Conservation (phyloP, 305 asterid genomes). For the Withania somnifera region DNA sequence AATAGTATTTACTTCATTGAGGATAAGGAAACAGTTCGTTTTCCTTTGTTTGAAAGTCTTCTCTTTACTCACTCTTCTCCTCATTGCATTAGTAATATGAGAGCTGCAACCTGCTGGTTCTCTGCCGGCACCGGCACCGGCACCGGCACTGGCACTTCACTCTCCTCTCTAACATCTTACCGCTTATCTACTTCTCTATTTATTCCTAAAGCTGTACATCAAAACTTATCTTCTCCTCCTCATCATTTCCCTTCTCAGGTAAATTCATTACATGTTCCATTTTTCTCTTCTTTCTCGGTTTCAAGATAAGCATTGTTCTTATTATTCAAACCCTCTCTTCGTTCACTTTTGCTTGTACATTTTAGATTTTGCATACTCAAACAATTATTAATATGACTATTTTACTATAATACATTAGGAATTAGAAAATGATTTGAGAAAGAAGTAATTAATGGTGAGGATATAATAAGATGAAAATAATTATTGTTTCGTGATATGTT, state of each 20-base stretch:
- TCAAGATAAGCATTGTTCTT: neutral
- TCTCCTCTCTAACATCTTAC: slow-evolving; percentile 19
- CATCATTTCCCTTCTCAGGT: slow-evolving; percentile 33
- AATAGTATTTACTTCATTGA: too few relatives aligned
- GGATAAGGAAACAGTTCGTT: neutral
- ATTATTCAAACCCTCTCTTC: too few relatives aligned
- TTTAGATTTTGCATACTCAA: too few relatives aligned
- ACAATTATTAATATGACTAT: too few relatives aligned
- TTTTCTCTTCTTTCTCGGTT: neutral
- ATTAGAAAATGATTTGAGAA: too few relatives aligned
- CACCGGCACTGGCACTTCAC: too few relatives aligned
- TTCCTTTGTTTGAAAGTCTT: too few relatives aligned
- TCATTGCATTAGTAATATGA: neutral
- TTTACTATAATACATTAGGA: too few relatives aligned
- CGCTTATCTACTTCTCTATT: slow-evolving; percentile 22
- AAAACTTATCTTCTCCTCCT: slow-evolving; percentile 3
- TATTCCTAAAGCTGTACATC: slow-evolving; percentile 19
- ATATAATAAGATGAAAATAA: too few relatives aligned
- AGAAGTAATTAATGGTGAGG: too few relatives aligned
- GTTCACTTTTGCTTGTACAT: too few relatives aligned
- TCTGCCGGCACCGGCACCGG: slow-evolving; percentile 37
- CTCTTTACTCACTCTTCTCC: neutral
- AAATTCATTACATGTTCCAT: neutral
- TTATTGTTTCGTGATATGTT: too few relatives aligned
- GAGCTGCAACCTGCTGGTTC: slow-evolving; percentile 49